Evolutionary conservation across 148 eudicot genomes (phyloP).

Genomic region (Rhododendron mucronatum): DNA sequence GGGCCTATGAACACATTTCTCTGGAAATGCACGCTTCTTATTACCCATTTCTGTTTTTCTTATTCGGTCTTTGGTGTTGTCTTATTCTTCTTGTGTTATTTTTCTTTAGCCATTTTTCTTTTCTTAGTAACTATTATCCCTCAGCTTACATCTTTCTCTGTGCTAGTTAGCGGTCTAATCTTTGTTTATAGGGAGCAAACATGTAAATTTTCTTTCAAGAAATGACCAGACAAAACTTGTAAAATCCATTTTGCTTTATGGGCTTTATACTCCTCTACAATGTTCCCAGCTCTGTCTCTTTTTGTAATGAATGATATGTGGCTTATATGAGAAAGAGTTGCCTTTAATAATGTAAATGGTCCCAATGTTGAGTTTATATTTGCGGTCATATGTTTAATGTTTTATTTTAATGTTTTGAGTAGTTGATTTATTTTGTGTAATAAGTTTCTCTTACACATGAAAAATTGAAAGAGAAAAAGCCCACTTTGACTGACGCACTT

Average conservation of each 20-base stretch:
- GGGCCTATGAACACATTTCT: no score
- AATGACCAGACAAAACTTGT: background rate
- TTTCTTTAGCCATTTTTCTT: background rate
- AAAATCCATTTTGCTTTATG: background rate
- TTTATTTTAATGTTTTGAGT: background rate
- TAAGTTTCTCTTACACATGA: constrained; percentile 42
- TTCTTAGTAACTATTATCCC: background rate
- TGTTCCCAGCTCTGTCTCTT: background rate
- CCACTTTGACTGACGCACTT: constrained; percentile 71
- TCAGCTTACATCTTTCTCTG: background rate
- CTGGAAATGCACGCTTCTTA: no score
- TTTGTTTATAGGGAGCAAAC: background rate
- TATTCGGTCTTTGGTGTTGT: no score
- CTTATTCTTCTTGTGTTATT: background rate
- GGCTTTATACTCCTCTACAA: background rate
- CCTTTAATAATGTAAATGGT: background rate
- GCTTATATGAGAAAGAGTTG: background rate
- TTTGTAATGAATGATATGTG: background rate
- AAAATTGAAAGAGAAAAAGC: constrained; percentile 97
- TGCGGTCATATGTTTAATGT: background rate
- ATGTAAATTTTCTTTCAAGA: background rate
- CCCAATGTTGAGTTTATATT: background rate
- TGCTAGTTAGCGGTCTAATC: background rate
- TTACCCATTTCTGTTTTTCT: no score
- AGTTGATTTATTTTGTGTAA: constrained; percentile 9